Conservation (phyloP, 352 stramenopile species). For the Pythium biforme region DNA sequence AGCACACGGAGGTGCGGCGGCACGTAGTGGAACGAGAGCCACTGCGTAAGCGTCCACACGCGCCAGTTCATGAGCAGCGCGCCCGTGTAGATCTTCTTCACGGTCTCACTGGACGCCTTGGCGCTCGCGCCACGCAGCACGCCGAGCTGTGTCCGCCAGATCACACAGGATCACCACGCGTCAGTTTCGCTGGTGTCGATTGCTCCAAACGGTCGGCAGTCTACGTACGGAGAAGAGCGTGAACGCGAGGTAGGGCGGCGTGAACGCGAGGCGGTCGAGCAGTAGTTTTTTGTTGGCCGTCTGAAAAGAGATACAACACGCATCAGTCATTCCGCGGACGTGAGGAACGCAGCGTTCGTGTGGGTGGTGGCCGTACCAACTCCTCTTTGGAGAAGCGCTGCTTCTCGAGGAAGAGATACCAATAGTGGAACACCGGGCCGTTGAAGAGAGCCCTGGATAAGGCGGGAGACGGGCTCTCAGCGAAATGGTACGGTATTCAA, state of each 20-base stretch:
- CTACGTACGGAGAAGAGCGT: conserved; percentile 61
- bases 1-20: conserved; percentile 37
- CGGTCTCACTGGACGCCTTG: conserved; percentile 10
- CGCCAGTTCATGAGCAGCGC: conserved; percentile 20
- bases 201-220: neutral
- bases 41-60: conserved; percentile 18
- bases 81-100: conserved; percentile 20
- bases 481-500: too few relatives aligned
- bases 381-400: conserved; percentile 64
- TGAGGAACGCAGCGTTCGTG: neutral
- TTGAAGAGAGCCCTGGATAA: conserved; percentile 45
- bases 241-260: conserved; percentile 62
- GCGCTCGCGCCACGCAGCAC: conserved; percentile 8
- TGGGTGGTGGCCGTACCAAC: conserved; percentile 31
- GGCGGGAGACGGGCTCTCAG: too few relatives aligned
- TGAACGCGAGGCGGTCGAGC: conserved; percentile 64
- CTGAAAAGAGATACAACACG: conserved; percentile 20
- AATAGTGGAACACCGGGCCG: conserved; percentile 61
- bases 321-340: neutral
- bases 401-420: conserved; percentile 69
- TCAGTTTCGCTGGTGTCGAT: neutral
- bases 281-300: conserved; percentile 76
- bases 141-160: conserved; percentile 8
- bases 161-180: neutral
- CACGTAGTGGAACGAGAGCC: conserved; percentile 21